Base-by-base conservation (phyloP, 2,329 filamentous ascomycete species). In the Orbilia blumenaviensis region DNA sequence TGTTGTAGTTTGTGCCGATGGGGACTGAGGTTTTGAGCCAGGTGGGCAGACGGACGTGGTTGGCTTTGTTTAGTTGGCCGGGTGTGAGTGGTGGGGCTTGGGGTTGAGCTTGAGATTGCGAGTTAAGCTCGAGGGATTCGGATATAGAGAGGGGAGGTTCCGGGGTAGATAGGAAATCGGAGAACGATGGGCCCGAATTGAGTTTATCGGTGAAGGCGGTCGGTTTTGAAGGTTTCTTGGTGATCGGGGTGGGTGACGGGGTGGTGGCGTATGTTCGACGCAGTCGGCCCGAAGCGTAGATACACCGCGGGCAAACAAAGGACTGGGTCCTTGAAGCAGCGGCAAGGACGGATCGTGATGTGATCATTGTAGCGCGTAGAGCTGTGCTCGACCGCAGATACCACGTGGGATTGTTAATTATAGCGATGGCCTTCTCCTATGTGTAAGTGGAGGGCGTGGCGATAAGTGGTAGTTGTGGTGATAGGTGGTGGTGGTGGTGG, bases 1-100 rank as follows among this genome's bases (percentile, higher is more conserved):
- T 92, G 85, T 96, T 96, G 86, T 91, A 97, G 84, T 96, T 96
- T 69, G 88, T 91, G 77, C 90, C 90, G 10, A 89, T 89, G 0
- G 95, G 95, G 68, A 99, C 95, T 1, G 93, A 92, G 21, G 94
- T 99, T 87, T 98, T 97, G 78, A 99, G 88, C 95, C 95, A 99
- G 79, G 91, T 88, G 18, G 95, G 95, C 56, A 99, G 86, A 54
- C 95, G 89, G 56, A 88, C 90, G 80, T 90, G 89, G 80, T 88
- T 81, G 86, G 87, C 68, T 88, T 88, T 78, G 85, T 85, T 1
- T 87, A 88, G 9, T 88, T 88, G 38, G 89, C 87, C 78, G 88
- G 84, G 50, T 36, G 73, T 78, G 4, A 73, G 38, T 0, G 52
- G 52, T n/a, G n/a, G n/a, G n/a, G n/a, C n/a, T n/a, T n/a, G n/a